Evolutionary conservation across 129 eudicot genomes (phyloP), one percentile per base, ranked within the genome.

Genomic region (Escallonia rubra): DNA sequence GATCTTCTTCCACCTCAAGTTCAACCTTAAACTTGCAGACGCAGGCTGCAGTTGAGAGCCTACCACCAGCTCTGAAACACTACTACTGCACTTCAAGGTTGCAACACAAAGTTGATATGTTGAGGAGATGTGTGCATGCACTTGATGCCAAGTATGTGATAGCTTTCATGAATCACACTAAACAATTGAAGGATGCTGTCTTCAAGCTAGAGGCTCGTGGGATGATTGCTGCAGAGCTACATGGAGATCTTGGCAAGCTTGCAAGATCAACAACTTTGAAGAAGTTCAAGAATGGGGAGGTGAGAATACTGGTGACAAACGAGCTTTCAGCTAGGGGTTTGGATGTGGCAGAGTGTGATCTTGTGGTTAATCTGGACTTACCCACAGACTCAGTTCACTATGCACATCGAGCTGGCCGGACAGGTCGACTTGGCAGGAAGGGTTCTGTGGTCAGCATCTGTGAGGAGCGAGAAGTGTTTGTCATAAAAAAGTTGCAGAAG

Each of bases 271-370:
- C 98, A n/a, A 79, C 89, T 16, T 60, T 92, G 73, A 92, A 89
- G 80, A 92, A 73, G 16, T 92, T 92, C 66, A 92, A 81, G 81
- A 80, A 83, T 49, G 96, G 98, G 65, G 96, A 88, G 41, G 71
- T 88, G 45, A 70, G 95, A 73, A 85, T 92, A 6, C 74, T 92
- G 54, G 79, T 92, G 71, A 92, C 96, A 0, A 92, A 88, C 38
- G 98, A 92, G 82, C 84, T 92, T 12, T 87, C 96, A 12, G 98
- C 98, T 46, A 86, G 98, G 57, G 98, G 98, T 74, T 84, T 92
- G 68, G 98, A 92, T 84, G 78, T 92, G 3, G 34, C 95, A 12
- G 90, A 92, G 58, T 92, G 98, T 70, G 96, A 92, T 74, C 98
- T 92, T 66, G 98, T 92, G 61, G 96, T 92, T 47, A 92, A 89